Evolutionary conservation across 176 grass and related monocot species (phyloP).

Genomic region (Elymus sibiricus): DNA sequence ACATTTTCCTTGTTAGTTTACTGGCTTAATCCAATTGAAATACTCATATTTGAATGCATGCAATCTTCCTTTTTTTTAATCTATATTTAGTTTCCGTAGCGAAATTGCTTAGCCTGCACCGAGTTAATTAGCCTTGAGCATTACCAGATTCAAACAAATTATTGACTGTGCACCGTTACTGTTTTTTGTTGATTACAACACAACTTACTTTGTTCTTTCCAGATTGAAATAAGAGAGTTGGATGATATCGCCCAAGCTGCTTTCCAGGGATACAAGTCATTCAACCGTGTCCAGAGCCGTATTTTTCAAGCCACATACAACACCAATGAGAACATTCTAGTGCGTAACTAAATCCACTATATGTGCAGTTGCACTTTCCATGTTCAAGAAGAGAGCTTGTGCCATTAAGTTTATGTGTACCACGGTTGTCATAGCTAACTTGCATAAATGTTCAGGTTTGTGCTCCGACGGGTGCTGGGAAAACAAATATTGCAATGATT

Average conservation of each 20-base stretch:
- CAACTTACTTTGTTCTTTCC: slow-evolving; percentile 25
- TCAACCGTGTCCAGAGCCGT: slow-evolving; percentile 95
- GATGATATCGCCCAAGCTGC: slow-evolving; percentile 94
- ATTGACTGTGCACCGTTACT: neutral
- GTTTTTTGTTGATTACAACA: slow-evolving; percentile 8
- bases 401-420: slow-evolving; percentile 20
- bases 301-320: slow-evolving; percentile 89
- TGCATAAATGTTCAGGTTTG: slow-evolving; percentile 74
- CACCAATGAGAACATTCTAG: slow-evolving; percentile 96
- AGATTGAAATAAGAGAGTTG: slow-evolving; percentile 95
- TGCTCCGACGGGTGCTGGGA: slow-evolving; percentile 97
- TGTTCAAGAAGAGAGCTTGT: slow-evolving; percentile 1
- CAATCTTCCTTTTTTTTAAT: neutral
- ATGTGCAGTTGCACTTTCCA: slow-evolving; percentile 12
- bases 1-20: neutral
- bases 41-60: neutral
- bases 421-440: slow-evolving; percentile 24
- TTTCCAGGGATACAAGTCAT: slow-evolving; percentile 83
- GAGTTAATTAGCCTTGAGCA: slow-evolving; percentile 15
- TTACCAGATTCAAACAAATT: neutral
- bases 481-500: slow-evolving; percentile 99
- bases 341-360: slow-evolving; percentile 34
- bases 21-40: slow-evolving; percentile 23
- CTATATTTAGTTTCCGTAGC: neutral
- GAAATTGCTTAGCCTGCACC: slow-evolving; percentile 6